phyloP scores from a whole-genome alignment of 345 rosid species.

The Lumnitzera littorea region DNA sequence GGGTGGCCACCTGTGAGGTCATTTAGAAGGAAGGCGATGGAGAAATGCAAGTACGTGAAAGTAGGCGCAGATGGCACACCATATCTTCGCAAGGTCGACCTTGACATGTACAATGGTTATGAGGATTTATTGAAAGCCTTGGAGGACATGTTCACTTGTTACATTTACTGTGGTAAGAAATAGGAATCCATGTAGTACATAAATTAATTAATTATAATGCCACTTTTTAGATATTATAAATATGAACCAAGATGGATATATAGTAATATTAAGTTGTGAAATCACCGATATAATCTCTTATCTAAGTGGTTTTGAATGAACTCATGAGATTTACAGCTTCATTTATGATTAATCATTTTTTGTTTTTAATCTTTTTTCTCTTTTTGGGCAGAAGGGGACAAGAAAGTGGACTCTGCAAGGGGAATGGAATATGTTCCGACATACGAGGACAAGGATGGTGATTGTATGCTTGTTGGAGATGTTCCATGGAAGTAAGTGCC shows the following conservation, averaged over 20 bases:
- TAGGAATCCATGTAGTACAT: no score
- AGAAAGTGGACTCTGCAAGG: conserved; percentile 1
- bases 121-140: conserved; percentile 10
- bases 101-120: conserved; percentile 15
- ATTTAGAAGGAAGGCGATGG: conserved; percentile 11
- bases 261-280: no score
- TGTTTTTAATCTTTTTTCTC: background rate
- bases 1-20: conserved; percentile 26
- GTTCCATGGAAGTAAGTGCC: conserved; percentile 25
- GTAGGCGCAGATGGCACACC: conserved; percentile 25
- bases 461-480: conserved; percentile 24
- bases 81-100: conserved; percentile 22
- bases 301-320: no score
- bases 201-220: no score
- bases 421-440: conserved; percentile 17
- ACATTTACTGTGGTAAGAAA: conserved; percentile 3
- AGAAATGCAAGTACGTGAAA: conserved; percentile 19
- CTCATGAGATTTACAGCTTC: no score
- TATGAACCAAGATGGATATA: no score
- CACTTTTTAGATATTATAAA: no score
- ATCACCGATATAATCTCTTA: no score
- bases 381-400: background rate
- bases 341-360: background rate
- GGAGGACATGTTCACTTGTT: conserved; percentile 19
- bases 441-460: conserved; percentile 18